A percentile compares a stretch with the other conserved stretches of the same genome.
phyloP scores from a whole-genome alignment of 1,284 basidiomycete genomes.

The Ganoderma lucidum region DNA sequence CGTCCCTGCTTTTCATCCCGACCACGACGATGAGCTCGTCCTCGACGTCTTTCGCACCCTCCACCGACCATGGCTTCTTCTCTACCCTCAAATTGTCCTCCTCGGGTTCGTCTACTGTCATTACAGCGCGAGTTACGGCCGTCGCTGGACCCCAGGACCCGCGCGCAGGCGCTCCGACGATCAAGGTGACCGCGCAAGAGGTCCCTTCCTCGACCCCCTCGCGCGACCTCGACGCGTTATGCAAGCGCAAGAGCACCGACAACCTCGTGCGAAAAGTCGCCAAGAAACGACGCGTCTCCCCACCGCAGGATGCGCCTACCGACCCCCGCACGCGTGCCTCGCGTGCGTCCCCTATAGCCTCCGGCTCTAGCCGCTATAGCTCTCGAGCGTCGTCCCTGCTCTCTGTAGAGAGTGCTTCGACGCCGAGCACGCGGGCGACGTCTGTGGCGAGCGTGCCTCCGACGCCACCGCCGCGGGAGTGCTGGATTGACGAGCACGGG shows the following conservation, averaged over 20 bases:
- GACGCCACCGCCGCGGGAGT: conserved; percentile 47
- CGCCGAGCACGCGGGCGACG: conserved; percentile 26
- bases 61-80: conserved; percentile 39
- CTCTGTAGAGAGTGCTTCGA: conserved; percentile 16
- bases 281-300: conserved; percentile 41
- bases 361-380: conserved; percentile 28
- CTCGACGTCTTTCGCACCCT: conserved; percentile 30
- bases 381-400: conserved; percentile 33
- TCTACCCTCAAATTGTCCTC: conserved; percentile 37
- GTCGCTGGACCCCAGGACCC: conserved; percentile 31
- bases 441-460: conserved; percentile 44
- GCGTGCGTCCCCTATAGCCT: conserved; percentile 31
- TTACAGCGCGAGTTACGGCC: conserved; percentile 40
- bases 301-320: conserved; percentile 20
- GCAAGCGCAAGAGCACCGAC: conserved; percentile 29
- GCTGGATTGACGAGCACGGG: conserved; percentile 61
- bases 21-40: conserved; percentile 33
- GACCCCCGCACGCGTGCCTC: conserved; percentile 36
- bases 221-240: conserved; percentile 21
- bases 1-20: conserved; percentile 19
- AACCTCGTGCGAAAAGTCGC: conserved; percentile 10
- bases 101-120: conserved; percentile 34
- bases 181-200: conserved; percentile 35
- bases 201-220: conserved; percentile 28
- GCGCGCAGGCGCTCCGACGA: conserved; percentile 31